Base-by-base conservation (phyloP, 2,329 filamentous ascomycete species). In the Talaromyces sp. region DNA sequence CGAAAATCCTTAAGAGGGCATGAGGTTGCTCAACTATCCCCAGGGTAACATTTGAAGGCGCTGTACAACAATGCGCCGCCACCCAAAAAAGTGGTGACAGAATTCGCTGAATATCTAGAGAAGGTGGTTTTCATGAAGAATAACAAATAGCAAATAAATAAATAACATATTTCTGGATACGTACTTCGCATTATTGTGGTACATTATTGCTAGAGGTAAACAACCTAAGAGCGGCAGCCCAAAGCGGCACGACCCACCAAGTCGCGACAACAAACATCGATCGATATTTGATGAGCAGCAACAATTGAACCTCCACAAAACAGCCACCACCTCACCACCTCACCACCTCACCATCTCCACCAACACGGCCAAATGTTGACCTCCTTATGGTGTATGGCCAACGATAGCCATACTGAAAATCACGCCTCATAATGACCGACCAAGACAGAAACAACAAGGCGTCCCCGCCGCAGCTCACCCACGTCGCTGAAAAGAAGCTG, bases 401-500 rank as follows among this genome's bases (percentile, higher is more conserved):
- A 13, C 2, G 8, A 25, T 25, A 22, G 44, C 44, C 11, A 25
- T 13, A 25, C 22, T 2, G 44, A 25, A 25, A 19, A 47, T 47
- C 11, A 22, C 11, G 17, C 3, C 17, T 13, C 44, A 47, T 19
- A 47, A 47, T 47, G 44, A 47, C 19, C 44, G 19, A 9, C 44
- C n/a, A 47, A 19, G 7, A 47, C n/a, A 13, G 7, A 47, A 55
- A 55, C 51, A 36, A 42, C 32, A 44, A 47, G 19, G 44, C 22
- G 44, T 27, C 28, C 15, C 27, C 51, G 28, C 39, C 52, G n/a
- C 72, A 75, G 62, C 73, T 79, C 62, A 71, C 72, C 7, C 67
- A 72, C 17, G 73, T 78, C 53, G 73, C 71, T 49, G 76, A 77
- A 64, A 77, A 78, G 66, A 71, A 69, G 56, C 68, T 78, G 44